Percentiles rank a stretch among this genome's conserved stretches.
Conservation (phyloP, 805 yeast genomes). For the Candida ipomoeae region DNA sequence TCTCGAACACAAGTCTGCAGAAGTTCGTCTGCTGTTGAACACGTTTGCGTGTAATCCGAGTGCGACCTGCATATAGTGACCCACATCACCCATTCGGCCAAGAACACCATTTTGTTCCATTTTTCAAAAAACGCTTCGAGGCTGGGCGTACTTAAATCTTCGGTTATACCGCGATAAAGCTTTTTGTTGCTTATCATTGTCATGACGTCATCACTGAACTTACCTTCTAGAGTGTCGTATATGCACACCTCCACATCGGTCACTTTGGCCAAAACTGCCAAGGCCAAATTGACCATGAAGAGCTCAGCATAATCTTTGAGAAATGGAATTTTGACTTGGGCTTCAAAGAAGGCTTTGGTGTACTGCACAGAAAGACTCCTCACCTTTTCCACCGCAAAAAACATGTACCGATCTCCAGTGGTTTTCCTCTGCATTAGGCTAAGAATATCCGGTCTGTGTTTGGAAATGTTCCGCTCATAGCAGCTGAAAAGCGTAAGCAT, state of each 20-base stretch:
- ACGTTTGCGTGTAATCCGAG: neutral
- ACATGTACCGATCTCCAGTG: neutral
- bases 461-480: neutral
- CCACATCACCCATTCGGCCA: conserved; percentile 19
- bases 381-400: neutral
- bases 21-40: conserved; percentile 1
- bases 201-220: neutral
- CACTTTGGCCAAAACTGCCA: neutral
- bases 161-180: conserved; percentile 8
- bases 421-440: neutral
- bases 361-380: conserved; percentile 2
- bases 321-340: neutral
- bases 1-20: conserved; percentile 2
- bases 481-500: conserved; percentile 4
- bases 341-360: conserved; percentile 2
- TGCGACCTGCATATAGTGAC: neutral
- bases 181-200: conserved; percentile 1
- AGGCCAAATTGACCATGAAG: neutral
- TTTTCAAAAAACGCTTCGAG: conserved; percentile 19
- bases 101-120: conserved; percentile 25
- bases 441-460: neutral
- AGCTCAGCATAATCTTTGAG: neutral
- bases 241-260: neutral
- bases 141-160: conserved; percentile 5
- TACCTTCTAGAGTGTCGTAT: neutral